Evolutionary conservation across 345 rosid genomes (phyloP), one percentile per base, ranked within the genome.

Genomic region (Orychophragmus violaceus): DNA sequence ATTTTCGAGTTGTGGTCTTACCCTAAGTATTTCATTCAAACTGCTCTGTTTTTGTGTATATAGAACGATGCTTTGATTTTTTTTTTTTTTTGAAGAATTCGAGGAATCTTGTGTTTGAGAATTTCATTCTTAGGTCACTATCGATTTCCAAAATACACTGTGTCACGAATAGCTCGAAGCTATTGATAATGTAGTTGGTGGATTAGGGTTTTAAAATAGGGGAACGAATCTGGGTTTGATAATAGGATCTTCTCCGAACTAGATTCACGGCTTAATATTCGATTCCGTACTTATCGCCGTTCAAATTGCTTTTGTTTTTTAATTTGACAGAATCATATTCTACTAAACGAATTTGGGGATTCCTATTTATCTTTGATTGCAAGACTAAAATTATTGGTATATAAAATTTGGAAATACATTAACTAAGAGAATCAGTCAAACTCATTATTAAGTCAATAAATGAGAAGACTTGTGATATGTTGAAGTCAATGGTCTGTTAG

Each of bases 251-350:
- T 45, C 16, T 8, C 46, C 0, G 29, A 63, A 64, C 57, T 71
- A 62, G 76, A 71, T 71, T 71, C 59, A 42, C 57, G 69, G 56
- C 68, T 25, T 70, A 24, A 5, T 70, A 62, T 52, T 62, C 48
- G 63, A 46, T 71, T 54, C 57, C 56, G 54, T 63, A 54, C 13
- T 44, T 55, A 33, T 63, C 63, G 51, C 70, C 52, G n/a, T 71
- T 44, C 5, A 17, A 32, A 37, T 33, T 45, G 41, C 36, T n/a
- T 62, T 64, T 63, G 4, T n/a, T 7, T 25, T 57, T 54, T 44
- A 0, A 2, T 29, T 23, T 13, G 8, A 54, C 56, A 17, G 71
- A 65, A 72, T 72, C 68, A 29, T 49, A 66, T 59, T 50, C 51
- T 44, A 22, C 22, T 17, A 8, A 8, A 62, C 48, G 0, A 44